Evolutionary conservation across 2,329 filamentous ascomycete genomes (phyloP), one percentile per base, ranked within the genome.

Genomic region (Geoglossum cookeanum): DNA sequence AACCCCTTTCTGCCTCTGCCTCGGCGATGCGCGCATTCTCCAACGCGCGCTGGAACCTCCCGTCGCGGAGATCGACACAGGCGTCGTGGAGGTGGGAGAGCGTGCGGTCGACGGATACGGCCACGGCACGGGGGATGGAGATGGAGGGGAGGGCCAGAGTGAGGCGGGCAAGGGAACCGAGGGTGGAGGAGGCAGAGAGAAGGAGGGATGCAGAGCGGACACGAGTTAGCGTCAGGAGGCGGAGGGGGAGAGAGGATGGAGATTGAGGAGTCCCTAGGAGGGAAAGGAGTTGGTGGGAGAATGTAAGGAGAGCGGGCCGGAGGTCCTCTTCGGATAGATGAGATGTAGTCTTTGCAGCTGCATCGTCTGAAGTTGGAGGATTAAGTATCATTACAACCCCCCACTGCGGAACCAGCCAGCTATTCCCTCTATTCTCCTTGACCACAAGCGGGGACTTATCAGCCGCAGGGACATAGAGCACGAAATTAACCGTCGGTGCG

Each of bases 361-460:
- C 56, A 54, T 62, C 32, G 29, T 67, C 69, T 60, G 37, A 70
- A 72, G 47, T 59, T 17, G 58, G 57, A n/a, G 74, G 72, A 62
- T 84, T 84, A 55, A 94, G 74, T 42, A 87, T 83, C 56, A 79
- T 75, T 1, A 87, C 80, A 7, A 83, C 83, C 42, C 92, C 92
- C 92, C 92, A 98, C 72, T 98, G 92, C 0, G 92, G 92, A 49
- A 98, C 85, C 61, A 96, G 77, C 91, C 91, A 97, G 42, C 88
- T 89, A 8, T 83, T 88, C 6, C 75, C 78, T 37, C 72, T 71
- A 61, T 74, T 79, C 55, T 78, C 79, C 58, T 78, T 76, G 51
- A 85, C 74, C 6, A 78, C 63, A 37, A 85, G 70, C 11, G 81
- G 82, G 2, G 76, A 76, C 59, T 81, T 76, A 5, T 71, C 71